Percentiles rank a stretch among this genome's conserved stretches.
phyloP scores from a whole-genome alignment of 768 basidiomycete species.

The Suillus tomentosus region DNA sequence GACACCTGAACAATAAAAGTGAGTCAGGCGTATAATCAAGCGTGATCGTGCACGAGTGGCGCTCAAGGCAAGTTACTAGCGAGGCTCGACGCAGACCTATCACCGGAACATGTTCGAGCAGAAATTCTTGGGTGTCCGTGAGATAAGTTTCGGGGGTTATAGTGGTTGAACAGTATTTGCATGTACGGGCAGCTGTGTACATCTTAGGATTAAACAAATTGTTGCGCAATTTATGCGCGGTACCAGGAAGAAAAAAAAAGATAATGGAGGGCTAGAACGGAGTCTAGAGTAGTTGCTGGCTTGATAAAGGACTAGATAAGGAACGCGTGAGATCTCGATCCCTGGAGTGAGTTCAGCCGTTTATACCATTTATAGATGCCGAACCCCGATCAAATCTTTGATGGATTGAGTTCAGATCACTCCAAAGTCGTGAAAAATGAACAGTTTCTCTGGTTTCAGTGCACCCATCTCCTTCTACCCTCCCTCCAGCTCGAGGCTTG shows the following conservation, averaged over 20 bases:
- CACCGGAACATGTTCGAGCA: background rate
- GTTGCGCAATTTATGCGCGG: background rate
- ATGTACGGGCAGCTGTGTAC: too few relatives aligned
- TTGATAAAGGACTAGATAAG: conserved; percentile 19
- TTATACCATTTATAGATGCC: conserved; percentile 8
- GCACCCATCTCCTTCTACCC: background rate
- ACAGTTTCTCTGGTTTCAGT: background rate
- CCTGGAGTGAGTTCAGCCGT: conserved; percentile 21
- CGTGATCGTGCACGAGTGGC: too few relatives aligned
- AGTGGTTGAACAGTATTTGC: background rate
- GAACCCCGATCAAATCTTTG: conserved; percentile 10
- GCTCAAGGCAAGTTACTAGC: too few relatives aligned
- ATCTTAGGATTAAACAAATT: background rate
- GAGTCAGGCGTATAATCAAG: background rate
- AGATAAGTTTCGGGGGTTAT: background rate
- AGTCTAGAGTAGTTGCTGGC: background rate
- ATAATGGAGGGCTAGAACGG: background rate
- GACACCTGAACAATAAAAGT: background rate
- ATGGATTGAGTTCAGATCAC: background rate
- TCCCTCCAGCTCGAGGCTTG: background rate
- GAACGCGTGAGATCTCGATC: conserved; percentile 22
- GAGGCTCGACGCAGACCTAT: too few relatives aligned
- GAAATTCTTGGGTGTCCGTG: background rate
- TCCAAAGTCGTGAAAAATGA: conserved; percentile 1
- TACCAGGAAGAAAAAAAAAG: too few relatives aligned